Evolutionary conservation across 2,329 filamentous ascomycete species (phyloP).

Genomic region (Dactylellina sp.): DNA sequence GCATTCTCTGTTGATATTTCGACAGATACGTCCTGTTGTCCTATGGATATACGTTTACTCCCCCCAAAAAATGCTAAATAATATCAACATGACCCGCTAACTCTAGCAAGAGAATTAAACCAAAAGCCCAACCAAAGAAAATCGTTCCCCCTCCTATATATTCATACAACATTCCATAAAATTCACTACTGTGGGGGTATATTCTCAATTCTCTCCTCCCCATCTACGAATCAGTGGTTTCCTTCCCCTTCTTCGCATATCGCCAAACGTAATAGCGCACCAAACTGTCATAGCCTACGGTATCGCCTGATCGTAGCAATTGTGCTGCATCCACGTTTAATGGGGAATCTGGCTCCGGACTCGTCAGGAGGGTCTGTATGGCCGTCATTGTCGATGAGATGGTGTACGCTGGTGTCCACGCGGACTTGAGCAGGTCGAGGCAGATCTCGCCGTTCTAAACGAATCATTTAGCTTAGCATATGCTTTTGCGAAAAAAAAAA

Average conservation of each 20-base stretch:
- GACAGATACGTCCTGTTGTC: neutral
- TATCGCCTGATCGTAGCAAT: constrained; percentile 76
- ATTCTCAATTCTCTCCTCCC: no score
- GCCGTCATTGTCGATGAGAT: constrained; percentile 79
- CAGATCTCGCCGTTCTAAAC: constrained; percentile 85
- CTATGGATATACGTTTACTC: neutral
- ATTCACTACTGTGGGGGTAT: neutral
- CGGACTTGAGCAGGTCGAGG: constrained; percentile 81
- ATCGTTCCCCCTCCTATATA: neutral
- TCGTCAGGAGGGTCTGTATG: constrained; percentile 76
- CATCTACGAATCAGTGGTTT: no score
- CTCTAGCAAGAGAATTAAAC: constrained; percentile 6
- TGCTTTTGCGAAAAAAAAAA: neutral
- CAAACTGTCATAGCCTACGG: constrained; percentile 74
- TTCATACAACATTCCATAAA: neutral
- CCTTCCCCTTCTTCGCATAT: constrained; percentile 47
- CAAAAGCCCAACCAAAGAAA: constrained; percentile 1
- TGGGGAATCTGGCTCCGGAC: constrained; percentile 78
- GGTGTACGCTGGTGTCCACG: constrained; percentile 88
- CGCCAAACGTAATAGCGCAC: constrained; percentile 72
- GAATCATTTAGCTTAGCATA: no score
- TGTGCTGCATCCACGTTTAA: constrained; percentile 83
- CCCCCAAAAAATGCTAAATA: constrained; percentile 12
- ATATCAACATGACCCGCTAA: constrained; percentile 20
- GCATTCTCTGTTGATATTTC: no score